Evolutionary conservation across 129 eudicot species (phyloP).

Genomic region (Saposhnikovia divaricata): DNA sequence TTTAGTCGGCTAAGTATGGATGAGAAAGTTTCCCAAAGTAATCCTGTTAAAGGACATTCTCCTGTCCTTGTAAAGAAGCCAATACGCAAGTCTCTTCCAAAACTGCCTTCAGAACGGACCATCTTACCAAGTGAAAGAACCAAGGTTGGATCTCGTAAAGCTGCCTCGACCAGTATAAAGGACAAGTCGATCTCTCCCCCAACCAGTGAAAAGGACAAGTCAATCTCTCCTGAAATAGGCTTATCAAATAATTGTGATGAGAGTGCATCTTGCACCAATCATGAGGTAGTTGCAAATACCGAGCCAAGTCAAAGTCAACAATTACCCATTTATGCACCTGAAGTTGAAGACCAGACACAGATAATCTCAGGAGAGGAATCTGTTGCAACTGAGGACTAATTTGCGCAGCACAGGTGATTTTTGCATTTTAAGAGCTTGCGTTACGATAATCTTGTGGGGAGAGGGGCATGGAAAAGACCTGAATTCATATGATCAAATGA

Average conservation of each 20-base stretch:
- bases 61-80: slow-evolving; percentile 55
- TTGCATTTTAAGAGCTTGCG: neutral
- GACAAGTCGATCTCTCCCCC: slow-evolving; percentile 12
- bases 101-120: slow-evolving; percentile 73
- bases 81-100: slow-evolving; percentile 78
- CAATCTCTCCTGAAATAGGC: slow-evolving; percentile 2
- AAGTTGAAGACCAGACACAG: slow-evolving; percentile 25
- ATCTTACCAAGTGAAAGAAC: slow-evolving; percentile 34
- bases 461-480: slow-evolving; percentile 1
- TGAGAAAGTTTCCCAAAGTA: slow-evolving; percentile 39
- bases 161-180: slow-evolving; percentile 20
- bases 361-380: slow-evolving; percentile 13
- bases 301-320: slow-evolving; percentile 13
- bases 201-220: slow-evolving; percentile 23
- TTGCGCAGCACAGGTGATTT: slow-evolving; percentile 6
- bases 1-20: slow-evolving; percentile 64
- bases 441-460: neutral
- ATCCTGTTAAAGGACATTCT: slow-evolving; percentile 30
- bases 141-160: slow-evolving; percentile 20
- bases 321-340: slow-evolving; percentile 3
- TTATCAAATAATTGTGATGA: slow-evolving; percentile 12
- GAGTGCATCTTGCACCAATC: slow-evolving; percentile 16
- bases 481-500: neutral
- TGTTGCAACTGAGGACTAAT: slow-evolving; percentile 11
- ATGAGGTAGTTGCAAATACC: slow-evolving; percentile 17